Base-by-base conservation (phyloP, 768 basidiomycete species). In the Albatrellus ellisii region DNA sequence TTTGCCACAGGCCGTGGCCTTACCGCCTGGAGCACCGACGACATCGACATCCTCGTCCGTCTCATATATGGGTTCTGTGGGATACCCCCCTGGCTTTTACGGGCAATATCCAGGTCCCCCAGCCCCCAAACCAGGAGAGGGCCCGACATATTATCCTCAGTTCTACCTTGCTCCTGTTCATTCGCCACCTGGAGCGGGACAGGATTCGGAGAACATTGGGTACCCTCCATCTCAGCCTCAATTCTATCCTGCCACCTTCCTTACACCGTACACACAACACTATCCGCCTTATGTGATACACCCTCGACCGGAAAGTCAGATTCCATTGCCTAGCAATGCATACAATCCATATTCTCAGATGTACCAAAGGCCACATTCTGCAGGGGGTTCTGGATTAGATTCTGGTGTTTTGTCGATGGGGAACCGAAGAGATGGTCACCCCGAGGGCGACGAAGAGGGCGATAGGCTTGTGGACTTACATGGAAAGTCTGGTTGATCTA, bases 51-150 rank as follows among this genome's bases (percentile, higher is more conserved):
- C 72, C 45, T 68, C 73, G 39, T 65, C 66, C 34, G 63, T 71
- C 56, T 57, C 68, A 38, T 79, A 73, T 59, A 65, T 77, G 59
- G 60, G 64, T 36, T 64, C 65, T 12, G 58, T 75, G 27, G 64
- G 68, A 38, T 75, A 74, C 50, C 68, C 72, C 38, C 64, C 73
- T 35, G 67, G 67, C 32, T 71, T 72, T 48, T 77, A 72, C 46
- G 62, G 67, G 51, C 72, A 75, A 50, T 77, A 75, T 58, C 62
- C 74, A 20, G 60, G 66, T 28, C 56, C 65, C 2, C 44, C 60
- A 24, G 7, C 67, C 44, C 58, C 68, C 32, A 76, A 76, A 57
- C 72, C 72, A 17, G 68, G 69, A 39, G 63, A 70, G 48, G 59
- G 62, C 18, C 63, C 72, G 28, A 52, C 72, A 31, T 79, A 73